Conservation (phyloP, 2,329 filamentous ascomycete genomes). For the Aspergillus ibericus region DNA sequence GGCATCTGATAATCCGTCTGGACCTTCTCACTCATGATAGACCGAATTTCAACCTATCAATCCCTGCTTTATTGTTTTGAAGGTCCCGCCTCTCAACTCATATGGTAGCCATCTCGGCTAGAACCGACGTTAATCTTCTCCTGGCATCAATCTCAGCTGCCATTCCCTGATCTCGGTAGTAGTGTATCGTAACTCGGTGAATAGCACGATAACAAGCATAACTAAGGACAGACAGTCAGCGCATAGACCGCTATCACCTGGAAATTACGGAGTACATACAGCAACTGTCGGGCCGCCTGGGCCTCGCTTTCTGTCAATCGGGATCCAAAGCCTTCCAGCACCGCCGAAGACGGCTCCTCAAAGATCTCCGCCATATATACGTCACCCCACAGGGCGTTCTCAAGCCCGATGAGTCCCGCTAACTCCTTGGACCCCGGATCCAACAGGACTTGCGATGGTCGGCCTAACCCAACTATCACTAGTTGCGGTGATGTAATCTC, state of each 20-base stretch:
- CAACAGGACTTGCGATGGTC: slow-evolving; percentile 53
- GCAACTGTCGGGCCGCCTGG: slow-evolving; percentile 32
- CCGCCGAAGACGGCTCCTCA: slow-evolving; percentile 35
- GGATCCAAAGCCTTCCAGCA: slow-evolving; percentile 39
- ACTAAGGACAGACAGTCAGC: slow-evolving; percentile 21
- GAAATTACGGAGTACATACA: slow-evolving; percentile 36
- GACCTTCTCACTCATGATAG: not conserved
- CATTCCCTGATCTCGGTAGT: slow-evolving; percentile 39
- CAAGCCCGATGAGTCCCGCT: slow-evolving; percentile 54
- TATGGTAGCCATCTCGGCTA: slow-evolving; percentile 31
- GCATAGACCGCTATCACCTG: not conserved
- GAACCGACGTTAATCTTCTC: slow-evolving; percentile 33
- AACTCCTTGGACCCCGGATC: slow-evolving; percentile 50
- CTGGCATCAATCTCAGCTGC: slow-evolving; percentile 39
- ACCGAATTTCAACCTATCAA: not conserved
- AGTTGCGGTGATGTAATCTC: slow-evolving; percentile 53
- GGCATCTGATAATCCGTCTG: not conserved
- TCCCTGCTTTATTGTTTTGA: slow-evolving; percentile 9
- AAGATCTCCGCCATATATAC: slow-evolving; percentile 55
- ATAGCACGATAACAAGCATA: slow-evolving; percentile 43
- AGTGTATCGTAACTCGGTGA: slow-evolving; percentile 38
- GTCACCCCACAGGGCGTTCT: slow-evolving; percentile 58
- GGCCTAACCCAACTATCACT: slow-evolving; percentile 52
- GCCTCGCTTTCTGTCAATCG: slow-evolving; percentile 21
- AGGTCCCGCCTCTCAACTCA: not conserved